These are phyloP conservation scores for Fusarium chuoi DNA, from an alignment of 2,329 filamentous ascomycete species.

Conservation along the genomic window DNA sequence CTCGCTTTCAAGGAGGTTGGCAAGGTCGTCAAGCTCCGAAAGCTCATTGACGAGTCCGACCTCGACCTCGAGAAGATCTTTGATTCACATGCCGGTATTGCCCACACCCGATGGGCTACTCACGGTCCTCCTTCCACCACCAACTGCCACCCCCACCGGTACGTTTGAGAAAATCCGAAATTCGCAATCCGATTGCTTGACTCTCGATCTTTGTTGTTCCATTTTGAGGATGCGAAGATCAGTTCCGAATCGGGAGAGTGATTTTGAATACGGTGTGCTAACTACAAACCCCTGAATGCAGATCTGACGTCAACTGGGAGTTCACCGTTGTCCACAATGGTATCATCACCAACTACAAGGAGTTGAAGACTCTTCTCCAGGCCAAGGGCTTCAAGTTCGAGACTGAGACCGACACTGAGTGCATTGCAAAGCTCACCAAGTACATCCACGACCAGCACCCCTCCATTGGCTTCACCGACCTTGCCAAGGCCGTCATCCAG, in stretches of 20 bases:
- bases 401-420: conserved; percentile 99
- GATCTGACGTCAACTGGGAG: conserved; percentile 94
- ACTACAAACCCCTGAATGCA: conserved; percentile 51
- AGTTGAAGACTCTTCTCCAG: conserved; percentile 91
- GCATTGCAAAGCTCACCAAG: conserved; percentile 98
- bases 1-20: conserved; percentile 98
- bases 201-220: neutral
- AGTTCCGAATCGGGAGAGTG: neutral
- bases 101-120: conserved; percentile 98
- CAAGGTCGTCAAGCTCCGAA: conserved; percentile 96
- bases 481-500: conserved; percentile 97
- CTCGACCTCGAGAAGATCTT: conserved; percentile 92
- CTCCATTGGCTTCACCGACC: conserved; percentile 92
- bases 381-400: conserved; percentile 98
- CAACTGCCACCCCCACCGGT: conserved; percentile 99
- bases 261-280: conserved; percentile 22
- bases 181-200: neutral
- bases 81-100: conserved; percentile 97
- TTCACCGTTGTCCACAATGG: conserved; percentile 99
- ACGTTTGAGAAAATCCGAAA: conserved; percentile 50
- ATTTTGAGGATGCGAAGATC: conserved; percentile 9
- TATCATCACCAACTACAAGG: conserved; percentile 99
- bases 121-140: conserved; percentile 91
- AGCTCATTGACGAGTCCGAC: conserved; percentile 86
- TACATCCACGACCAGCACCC: conserved; percentile 97